Evolutionary conservation across 176 grass and related monocot genomes (phyloP).

Genomic region (Tillandsia leiboldiana): DNA sequence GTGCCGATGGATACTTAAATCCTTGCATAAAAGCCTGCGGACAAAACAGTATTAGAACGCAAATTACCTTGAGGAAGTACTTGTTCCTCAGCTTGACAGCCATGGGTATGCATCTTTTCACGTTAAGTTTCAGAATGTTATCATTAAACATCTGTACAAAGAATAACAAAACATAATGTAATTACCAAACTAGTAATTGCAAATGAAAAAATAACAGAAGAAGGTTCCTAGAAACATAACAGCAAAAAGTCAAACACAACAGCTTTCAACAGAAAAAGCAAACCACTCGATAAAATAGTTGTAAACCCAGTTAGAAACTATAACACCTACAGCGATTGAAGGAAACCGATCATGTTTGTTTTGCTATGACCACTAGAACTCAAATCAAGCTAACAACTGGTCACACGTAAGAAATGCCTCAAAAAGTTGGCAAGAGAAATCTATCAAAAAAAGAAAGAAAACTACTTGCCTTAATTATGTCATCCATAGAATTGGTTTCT

Average conservation of each 20-base stretch:
- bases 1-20: no score
- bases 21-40: no score
- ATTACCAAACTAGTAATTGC: neutral
- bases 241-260: neutral
- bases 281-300: neutral
- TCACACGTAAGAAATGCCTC: neutral
- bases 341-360: no score
- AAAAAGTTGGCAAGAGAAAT: neutral
- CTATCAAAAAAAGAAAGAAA: conserved; percentile 10
- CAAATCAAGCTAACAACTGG: no score
- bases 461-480: conserved; percentile 79
- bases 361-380: no score
- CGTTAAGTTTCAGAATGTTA: conserved; percentile 84
- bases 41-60: neutral
- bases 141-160: conserved; percentile 86
- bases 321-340: no score
- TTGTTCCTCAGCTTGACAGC: conserved; percentile 89
- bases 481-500: conserved; percentile 83
- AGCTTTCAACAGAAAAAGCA: neutral
- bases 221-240: neutral
- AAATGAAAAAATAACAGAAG: neutral
- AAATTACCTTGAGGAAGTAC: conserved; percentile 56
- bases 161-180: conserved; percentile 2
- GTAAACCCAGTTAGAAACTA: no score
- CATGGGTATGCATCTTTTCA: conserved; percentile 77